phyloP scores from a whole-genome alignment of 169 alveolate species.

The Plasmodium coatneyi region DNA sequence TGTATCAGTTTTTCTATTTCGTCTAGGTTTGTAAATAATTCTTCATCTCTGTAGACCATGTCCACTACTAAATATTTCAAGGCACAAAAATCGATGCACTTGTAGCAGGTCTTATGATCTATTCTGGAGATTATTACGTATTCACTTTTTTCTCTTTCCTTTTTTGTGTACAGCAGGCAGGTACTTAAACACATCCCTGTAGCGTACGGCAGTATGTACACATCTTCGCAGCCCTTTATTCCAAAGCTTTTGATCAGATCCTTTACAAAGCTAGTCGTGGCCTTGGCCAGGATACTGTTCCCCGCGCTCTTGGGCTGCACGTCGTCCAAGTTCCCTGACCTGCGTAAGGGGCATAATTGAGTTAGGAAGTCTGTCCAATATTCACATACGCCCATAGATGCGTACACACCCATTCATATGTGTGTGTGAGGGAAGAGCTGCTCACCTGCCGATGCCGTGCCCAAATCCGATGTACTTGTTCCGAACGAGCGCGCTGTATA shows the following conservation, averaged over 20 bases:
- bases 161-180: constrained; percentile 34
- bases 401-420: neutral
- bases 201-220: constrained; percentile 73
- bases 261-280: constrained; percentile 44
- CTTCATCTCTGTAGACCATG: constrained; percentile 44
- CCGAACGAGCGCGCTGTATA: constrained; percentile 55
- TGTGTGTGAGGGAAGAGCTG: neutral
- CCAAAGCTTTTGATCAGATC: constrained; percentile 51
- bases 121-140: constrained; percentile 62
- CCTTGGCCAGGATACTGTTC: constrained; percentile 37
- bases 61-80: constrained; percentile 61
- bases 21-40: constrained; percentile 34
- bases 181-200: constrained; percentile 74
- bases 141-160: constrained; percentile 33
- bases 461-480: constrained; percentile 73
- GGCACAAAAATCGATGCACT: constrained; percentile 57
- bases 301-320: constrained; percentile 74
- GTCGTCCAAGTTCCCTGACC: constrained; percentile 70
- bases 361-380: neutral
- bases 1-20: constrained; percentile 43
- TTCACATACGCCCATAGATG: neutral
- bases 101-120: constrained; percentile 70
- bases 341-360: neutral
- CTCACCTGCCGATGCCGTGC: constrained; percentile 73
- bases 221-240: constrained; percentile 64